Evolutionary conservation across 352 stramenopile species (phyloP), one percentile per base, ranked within the genome.

Genomic region (Globisporangium lucens): DNA sequence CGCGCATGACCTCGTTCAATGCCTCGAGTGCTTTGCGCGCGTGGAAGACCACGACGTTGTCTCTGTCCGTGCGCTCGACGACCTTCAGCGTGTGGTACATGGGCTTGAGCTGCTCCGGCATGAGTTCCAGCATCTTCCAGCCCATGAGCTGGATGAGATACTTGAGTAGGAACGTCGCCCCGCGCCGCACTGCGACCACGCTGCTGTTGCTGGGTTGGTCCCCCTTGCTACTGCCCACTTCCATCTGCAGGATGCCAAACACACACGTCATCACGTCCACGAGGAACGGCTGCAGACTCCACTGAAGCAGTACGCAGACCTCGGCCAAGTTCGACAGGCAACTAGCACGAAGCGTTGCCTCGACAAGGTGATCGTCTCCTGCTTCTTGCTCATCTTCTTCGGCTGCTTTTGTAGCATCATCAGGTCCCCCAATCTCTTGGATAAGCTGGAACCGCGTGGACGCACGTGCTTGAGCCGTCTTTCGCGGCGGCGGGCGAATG

Each of bases 281-380:
- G 10, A 89, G 64, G 71, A 89, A 96, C 17, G 83, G 85, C 38
- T 87, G 79, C 0, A 96, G 71, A 20, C 78, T 75, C 83, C 83
- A 96, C 56, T 89, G 78, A 10, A 96, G 72, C 53, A 94, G 66
- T 7, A 77, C 83, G 27, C 81, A 90, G 15, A 95, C 82, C 51
- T 96, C 86, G n/a, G 88, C 88, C 15, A 96, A 71, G 57, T 96
- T 96, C n/a, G 88, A 96, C 41, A 96, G 62, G 68, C 86, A 96
- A 57, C 88, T 96, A 24, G 88, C 86, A 10, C 88, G 85, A 35
- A 94, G 68, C 38, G 87, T 96, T 35, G 83, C 80, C 20, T 77
- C 71, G 6, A 71, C 76, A 27, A 93, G 64, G 7, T 73, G 66
- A 24, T 77, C 67, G n/a, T 70, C 63, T 9, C 46, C 41, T 58